Percentiles rank a stretch among this genome's conserved stretches.
Evolutionary conservation across 2,329 filamentous ascomycete species (phyloP).

Genomic region (Cryoendolithus antarcticus): DNA sequence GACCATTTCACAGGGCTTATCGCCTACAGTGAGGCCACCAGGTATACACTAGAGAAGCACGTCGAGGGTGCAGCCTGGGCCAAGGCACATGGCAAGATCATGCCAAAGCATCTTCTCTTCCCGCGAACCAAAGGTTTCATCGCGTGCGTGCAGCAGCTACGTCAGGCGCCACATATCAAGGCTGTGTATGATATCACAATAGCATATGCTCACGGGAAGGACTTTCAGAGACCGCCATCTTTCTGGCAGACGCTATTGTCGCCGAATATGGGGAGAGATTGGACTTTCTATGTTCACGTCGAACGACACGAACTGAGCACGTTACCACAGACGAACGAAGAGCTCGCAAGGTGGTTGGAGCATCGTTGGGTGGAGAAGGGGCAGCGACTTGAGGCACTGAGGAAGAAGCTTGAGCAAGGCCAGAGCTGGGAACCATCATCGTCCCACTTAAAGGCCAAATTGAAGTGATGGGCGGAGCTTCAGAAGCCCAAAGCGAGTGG

Average conservation of each 20-base stretch:
- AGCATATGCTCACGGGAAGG: slow-evolving; percentile 20
- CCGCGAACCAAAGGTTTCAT: slow-evolving; percentile 51
- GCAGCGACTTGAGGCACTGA: slow-evolving; percentile 19
- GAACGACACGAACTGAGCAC: slow-evolving; percentile 17
- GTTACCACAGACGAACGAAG: slow-evolving; percentile 19
- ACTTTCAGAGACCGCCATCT: slow-evolving; percentile 21
- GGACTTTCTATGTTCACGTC: slow-evolving; percentile 24
- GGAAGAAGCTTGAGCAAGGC: background rate
- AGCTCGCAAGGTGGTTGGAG: slow-evolving; percentile 24
- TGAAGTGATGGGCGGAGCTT: too few species aligned
- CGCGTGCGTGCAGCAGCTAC: slow-evolving; percentile 44
- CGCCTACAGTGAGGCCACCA: slow-evolving; percentile 52
- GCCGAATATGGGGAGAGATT: slow-evolving; percentile 14
- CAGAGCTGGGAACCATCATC: background rate
- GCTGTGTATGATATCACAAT: slow-evolving; percentile 29
- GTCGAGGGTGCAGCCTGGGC: slow-evolving; percentile 41
- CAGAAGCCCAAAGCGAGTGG: too few species aligned
- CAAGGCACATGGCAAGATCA: slow-evolving; percentile 34
- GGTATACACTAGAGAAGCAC: slow-evolving; percentile 44
- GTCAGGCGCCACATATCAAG: slow-evolving; percentile 20
- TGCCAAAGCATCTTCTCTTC: slow-evolving; percentile 47
- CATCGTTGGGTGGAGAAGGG: slow-evolving; percentile 26
- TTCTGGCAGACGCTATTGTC: slow-evolving; percentile 21
- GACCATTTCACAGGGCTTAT: slow-evolving; percentile 41
- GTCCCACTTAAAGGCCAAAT: too few species aligned